Evolutionary conservation across 2,329 filamentous ascomycete species (phyloP).

Genomic region (Chrysosporium keratinophilum): DNA sequence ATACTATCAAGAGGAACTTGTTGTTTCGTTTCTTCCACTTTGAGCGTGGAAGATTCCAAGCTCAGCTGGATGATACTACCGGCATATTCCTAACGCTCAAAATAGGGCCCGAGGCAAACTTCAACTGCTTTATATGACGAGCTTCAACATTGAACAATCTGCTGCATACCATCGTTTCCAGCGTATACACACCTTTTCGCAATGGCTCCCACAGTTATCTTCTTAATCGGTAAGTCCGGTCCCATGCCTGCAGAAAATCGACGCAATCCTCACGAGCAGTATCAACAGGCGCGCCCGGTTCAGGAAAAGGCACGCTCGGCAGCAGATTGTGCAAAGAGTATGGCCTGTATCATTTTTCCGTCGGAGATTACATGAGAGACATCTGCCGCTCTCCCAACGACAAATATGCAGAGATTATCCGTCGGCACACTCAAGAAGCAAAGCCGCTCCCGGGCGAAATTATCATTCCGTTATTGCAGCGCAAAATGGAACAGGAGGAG

Average conservation of each 20-base stretch:
- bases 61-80: too few relatives aligned
- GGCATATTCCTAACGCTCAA: too few relatives aligned
- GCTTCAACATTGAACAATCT: too few relatives aligned
- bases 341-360: constrained; percentile 11
- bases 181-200: background rate
- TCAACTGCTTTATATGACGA: too few relatives aligned
- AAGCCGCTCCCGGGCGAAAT: constrained; percentile 4
- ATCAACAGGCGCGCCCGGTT: constrained; percentile 11
- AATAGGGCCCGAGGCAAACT: too few relatives aligned
- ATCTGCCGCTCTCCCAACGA: background rate
- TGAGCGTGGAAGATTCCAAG: too few relatives aligned
- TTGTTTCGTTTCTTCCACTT: too few relatives aligned
- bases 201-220: constrained; percentile 9
- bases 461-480: constrained; percentile 7
- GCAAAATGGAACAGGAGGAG: constrained; percentile 11
- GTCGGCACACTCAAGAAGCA: background rate
- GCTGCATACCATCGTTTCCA: background rate
- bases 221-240: constrained; percentile 10
- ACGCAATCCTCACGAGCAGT: background rate
- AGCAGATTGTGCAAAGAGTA: constrained; percentile 7
- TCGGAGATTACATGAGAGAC: constrained; percentile 12
- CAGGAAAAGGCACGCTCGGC: constrained; percentile 12
- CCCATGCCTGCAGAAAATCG: background rate
- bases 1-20: too few relatives aligned
- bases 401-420: background rate